These are phyloP conservation scores for Avena sativa DNA, from an alignment of 176 grass and related monocot species.

Conservation along the genomic window DNA sequence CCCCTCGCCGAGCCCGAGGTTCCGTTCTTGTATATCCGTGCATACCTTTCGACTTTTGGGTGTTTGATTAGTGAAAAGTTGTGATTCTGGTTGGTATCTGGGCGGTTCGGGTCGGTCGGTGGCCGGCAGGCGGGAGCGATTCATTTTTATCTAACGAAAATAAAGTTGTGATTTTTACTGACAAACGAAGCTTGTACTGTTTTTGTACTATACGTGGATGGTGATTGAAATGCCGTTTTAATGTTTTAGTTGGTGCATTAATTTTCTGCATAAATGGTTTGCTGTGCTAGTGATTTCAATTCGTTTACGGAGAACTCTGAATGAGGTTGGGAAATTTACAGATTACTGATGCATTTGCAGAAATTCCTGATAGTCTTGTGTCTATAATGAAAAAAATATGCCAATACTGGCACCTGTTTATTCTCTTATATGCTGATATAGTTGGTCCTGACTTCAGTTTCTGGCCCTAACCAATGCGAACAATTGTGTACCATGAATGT, in stretches of 20 bases:
- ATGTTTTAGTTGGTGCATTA: background rate
- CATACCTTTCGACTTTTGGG: background rate
- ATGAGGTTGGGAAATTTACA: background rate
- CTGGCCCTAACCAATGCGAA: background rate
- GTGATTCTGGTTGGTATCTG: background rate
- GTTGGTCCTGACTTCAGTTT: background rate
- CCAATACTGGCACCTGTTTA: background rate
- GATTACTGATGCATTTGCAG: background rate
- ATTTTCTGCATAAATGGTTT: background rate
- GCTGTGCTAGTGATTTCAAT: background rate
- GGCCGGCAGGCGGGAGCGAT: background rate
- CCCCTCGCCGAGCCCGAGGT: slow-evolving; percentile 2
- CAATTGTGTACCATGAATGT: background rate
- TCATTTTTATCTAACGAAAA: background rate
- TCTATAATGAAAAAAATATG: background rate
- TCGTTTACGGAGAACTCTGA: background rate
- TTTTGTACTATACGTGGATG: background rate
- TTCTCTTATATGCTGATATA: background rate
- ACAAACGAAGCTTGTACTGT: background rate
- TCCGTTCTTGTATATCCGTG: background rate
- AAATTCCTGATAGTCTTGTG: background rate
- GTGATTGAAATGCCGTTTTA: slow-evolving; percentile 3
- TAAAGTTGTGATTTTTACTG: background rate
- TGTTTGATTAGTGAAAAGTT: background rate
- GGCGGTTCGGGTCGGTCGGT: background rate